phyloP scores from a whole-genome alignment of 345 rosid species.

The Cardamine occulta region DNA sequence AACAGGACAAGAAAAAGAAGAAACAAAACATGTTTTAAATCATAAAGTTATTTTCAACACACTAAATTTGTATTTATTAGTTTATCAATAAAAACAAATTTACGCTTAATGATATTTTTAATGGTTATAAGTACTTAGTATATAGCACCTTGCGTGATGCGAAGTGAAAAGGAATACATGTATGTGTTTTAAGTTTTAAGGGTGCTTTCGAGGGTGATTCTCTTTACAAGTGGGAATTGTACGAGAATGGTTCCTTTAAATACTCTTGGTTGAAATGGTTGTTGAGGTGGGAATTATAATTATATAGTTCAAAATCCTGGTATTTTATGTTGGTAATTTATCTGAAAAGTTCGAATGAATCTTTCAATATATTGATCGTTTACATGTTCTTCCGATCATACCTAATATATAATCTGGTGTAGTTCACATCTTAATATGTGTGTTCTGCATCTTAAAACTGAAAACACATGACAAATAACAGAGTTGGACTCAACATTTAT shows the following conservation, averaged over 20 bases:
- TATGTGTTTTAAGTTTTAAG: too few species aligned
- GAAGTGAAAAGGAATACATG: not conserved
- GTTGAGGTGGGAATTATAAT: not conserved
- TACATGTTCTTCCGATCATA: not conserved
- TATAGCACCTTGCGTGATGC: not conserved
- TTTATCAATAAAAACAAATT: too few species aligned
- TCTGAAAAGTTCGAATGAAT: not conserved
- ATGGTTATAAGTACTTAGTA: too few species aligned
- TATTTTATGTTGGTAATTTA: not conserved
- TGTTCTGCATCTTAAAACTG: too few species aligned
- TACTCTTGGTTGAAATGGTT: not conserved
- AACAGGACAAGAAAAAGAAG: too few species aligned
- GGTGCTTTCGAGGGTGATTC: too few species aligned
- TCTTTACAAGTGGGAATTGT: too few species aligned
- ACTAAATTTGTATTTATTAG: too few species aligned
- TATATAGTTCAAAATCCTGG: not conserved
- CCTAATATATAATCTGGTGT: not conserved
- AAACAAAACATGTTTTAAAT: too few species aligned
- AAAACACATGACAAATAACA: not conserved
- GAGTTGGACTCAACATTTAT: not conserved
- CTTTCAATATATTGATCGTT: not conserved
- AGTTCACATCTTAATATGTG: not conserved
- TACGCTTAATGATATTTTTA: too few species aligned
- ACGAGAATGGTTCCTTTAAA: not conserved
- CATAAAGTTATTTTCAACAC: too few species aligned